phyloP scores from a whole-genome alignment of 495 filamentous ascomycete species.

The Diplogelasinospora grovesii region DNA sequence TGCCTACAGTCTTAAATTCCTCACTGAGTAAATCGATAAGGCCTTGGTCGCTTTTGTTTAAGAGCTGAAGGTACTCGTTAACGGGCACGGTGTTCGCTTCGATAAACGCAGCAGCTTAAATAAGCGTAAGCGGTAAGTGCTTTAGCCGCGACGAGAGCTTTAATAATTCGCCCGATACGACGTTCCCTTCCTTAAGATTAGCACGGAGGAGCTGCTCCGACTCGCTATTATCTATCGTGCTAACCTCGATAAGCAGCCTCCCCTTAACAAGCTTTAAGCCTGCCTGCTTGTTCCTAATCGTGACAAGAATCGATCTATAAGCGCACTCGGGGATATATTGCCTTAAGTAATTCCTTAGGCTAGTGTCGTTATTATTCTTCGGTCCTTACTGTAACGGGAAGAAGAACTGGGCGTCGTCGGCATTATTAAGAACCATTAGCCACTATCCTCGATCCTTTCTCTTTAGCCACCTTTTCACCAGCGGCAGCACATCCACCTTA shows the following conservation, averaged over 20 bases:
- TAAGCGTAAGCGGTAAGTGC: constrained; percentile 37
- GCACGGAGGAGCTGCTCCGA: constrained; percentile 9
- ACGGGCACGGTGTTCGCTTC: constrained; percentile 25
- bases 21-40: constrained; percentile 17
- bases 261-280: constrained; percentile 13
- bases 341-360: neutral
- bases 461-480: constrained; percentile 35
- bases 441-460: constrained; percentile 29
- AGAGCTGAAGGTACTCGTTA: constrained; percentile 22
- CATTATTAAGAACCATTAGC: constrained; percentile 49
- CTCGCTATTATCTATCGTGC: constrained; percentile 23
- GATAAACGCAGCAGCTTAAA: constrained; percentile 41
- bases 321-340: constrained; percentile 24
- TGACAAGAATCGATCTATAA: constrained; percentile 33
- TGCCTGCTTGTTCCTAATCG: constrained; percentile 28
- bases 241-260: constrained; percentile 11
- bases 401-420: constrained; percentile 37
- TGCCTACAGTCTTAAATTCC: constrained; percentile 8
- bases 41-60: constrained; percentile 18
- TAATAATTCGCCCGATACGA: neutral
- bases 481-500: constrained; percentile 24
- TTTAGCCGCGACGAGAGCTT: constrained; percentile 27
- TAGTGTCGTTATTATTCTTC: no score
- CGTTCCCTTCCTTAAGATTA: constrained; percentile 1
- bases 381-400: constrained; percentile 6